These are phyloP conservation scores for Populus hybrid DNA, from an alignment of 441 rosid genomes.

Conservation along the genomic window DNA sequence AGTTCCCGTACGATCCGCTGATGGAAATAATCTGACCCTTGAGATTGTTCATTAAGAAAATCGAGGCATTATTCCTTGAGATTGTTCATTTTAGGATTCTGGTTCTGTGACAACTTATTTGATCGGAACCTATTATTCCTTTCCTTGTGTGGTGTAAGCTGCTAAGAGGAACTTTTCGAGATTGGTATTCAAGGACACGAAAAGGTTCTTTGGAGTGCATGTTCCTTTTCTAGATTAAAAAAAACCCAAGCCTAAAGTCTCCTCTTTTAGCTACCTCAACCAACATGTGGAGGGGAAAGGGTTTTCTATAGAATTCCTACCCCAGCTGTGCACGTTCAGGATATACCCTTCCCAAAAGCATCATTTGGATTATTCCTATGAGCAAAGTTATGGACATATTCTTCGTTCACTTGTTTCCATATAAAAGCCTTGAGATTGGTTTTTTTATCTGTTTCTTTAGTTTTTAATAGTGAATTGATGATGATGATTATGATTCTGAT, in stretches of 20 bases:
- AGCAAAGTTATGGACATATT: neutral
- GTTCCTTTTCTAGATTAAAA: neutral
- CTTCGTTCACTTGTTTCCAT: too few species aligned
- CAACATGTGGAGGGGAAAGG: neutral
- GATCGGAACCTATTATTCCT: constrained; percentile 6
- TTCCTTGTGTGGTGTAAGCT: constrained; percentile 9
- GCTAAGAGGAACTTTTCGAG: constrained; percentile 18
- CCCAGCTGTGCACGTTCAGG: neutral
- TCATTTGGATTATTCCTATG: neutral
- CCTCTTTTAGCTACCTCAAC: neutral
- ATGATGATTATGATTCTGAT: neutral
- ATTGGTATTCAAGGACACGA: neutral
- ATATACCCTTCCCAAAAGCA: neutral
- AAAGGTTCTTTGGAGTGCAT: constrained; percentile 5
- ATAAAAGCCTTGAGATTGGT: too few species aligned
- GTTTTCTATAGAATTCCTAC: neutral
- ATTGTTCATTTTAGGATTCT: neutral
- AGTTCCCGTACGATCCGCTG: constrained; percentile 5
- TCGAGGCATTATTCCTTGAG: neutral
- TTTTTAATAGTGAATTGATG: neutral
- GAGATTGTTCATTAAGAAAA: too few species aligned
- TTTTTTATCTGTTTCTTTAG: neutral
- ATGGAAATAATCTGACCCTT: neutral
- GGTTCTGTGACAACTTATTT: neutral
- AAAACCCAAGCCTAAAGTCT: constrained; percentile 3